These are phyloP conservation scores for Chrysoporthe cubensis DNA, from an alignment of 2,329 filamentous ascomycete genomes.

Conservation along the genomic window DNA sequence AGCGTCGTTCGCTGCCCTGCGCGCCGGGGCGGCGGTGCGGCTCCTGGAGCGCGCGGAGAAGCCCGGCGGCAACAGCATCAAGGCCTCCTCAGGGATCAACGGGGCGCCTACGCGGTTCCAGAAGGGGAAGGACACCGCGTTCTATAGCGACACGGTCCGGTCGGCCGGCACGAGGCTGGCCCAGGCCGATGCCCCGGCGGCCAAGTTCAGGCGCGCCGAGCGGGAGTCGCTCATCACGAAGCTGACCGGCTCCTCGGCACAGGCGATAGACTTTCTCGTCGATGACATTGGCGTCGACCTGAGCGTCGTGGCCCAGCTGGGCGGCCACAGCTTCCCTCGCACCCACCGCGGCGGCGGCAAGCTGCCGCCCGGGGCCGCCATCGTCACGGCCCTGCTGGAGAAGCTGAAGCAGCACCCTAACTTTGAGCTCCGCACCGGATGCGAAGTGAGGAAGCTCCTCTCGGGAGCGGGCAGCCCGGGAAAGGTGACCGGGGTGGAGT, in stretches of 20 bases:
- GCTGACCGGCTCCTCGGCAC: slow-evolving; percentile 53
- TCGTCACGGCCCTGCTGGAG: slow-evolving; percentile 58
- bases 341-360: slow-evolving; percentile 62
- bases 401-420: slow-evolving; percentile 51
- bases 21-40: slow-evolving; percentile 54
- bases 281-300: slow-evolving; percentile 63
- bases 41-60: slow-evolving; percentile 64
- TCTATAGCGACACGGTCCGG: slow-evolving; percentile 59
- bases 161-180: slow-evolving; percentile 56
- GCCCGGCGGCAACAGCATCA: slow-evolving; percentile 68
- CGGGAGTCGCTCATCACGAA: slow-evolving; percentile 51
- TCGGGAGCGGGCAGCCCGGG: slow-evolving; percentile 32
- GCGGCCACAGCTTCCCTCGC: slow-evolving; percentile 59
- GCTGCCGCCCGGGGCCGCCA: slow-evolving; percentile 61
- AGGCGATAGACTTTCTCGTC: slow-evolving; percentile 58
- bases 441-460: slow-evolving; percentile 57
- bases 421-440: slow-evolving; percentile 56
- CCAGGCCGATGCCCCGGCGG: slow-evolving; percentile 31
- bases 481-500: slow-evolving; percentile 57
- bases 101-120: slow-evolving; percentile 64
- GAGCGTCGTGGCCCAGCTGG: slow-evolving; percentile 60
- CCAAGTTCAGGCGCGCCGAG: slow-evolving; percentile 29
- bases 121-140: slow-evolving; percentile 42
- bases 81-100: slow-evolving; percentile 70
- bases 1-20: slow-evolving; percentile 60